phyloP scores from a whole-genome alignment of 1,139 yeast species.

The Saccharomyces pastorianus region DNA sequence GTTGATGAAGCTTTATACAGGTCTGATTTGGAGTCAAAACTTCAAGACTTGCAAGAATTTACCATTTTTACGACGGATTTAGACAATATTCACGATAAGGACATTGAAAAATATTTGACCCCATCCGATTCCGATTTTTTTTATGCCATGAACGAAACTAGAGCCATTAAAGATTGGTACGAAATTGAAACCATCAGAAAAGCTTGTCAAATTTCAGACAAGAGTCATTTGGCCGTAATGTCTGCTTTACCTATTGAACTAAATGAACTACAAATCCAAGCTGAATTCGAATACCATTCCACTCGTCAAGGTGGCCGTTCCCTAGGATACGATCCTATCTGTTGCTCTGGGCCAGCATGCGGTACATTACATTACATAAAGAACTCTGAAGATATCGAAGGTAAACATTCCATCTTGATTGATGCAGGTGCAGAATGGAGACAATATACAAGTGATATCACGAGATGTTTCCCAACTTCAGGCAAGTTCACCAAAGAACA shows the following conservation, averaged over 20 bases:
- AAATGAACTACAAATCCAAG: slow-evolving; percentile 87
- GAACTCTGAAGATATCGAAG: slow-evolving; percentile 61
- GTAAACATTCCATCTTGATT: slow-evolving; percentile 61
- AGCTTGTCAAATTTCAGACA: slow-evolving; percentile 80
- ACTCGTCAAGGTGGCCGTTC: slow-evolving; percentile 86
- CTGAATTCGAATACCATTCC: slow-evolving; percentile 90
- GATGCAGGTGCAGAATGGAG: slow-evolving; percentile 99
- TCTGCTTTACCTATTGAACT: slow-evolving; percentile 80
- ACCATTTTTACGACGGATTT: slow-evolving; percentile 36
- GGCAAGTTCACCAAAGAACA: slow-evolving; percentile 90
- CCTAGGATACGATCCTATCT: slow-evolving; percentile 88
- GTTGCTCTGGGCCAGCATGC: slow-evolving; percentile 89
- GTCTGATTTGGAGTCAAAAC: slow-evolving; percentile 36
- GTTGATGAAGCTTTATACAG: slow-evolving; percentile 73
- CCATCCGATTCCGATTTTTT: slow-evolving; percentile 45
- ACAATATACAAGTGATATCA: slow-evolving; percentile 86
- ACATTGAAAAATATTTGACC: slow-evolving; percentile 34
- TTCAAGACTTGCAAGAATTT: slow-evolving; percentile 23
- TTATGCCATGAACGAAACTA: slow-evolving; percentile 76
- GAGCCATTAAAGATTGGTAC: slow-evolving; percentile 74
- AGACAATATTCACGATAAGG: slow-evolving; percentile 25
- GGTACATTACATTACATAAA: slow-evolving; percentile 85
- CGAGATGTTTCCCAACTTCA: slow-evolving; percentile 85
- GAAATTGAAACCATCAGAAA: slow-evolving; percentile 69
- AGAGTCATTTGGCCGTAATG: slow-evolving; percentile 87